Base-by-base conservation (phyloP, 2,329 filamentous ascomycete species). In the Penicillium digitatum region DNA sequence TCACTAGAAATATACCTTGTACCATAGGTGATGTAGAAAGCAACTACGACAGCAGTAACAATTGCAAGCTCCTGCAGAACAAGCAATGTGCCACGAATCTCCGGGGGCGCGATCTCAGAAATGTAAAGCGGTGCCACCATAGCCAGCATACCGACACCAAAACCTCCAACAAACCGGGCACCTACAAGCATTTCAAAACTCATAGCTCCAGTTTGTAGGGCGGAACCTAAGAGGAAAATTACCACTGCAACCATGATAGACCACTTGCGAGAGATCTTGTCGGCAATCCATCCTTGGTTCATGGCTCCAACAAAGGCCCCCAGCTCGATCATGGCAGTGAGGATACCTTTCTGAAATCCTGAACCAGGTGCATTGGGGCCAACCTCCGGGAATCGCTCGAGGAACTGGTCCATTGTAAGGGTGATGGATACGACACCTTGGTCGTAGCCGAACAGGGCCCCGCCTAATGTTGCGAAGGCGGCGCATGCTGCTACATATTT, bases 11-110 rank as follows among this genome's bases (percentile, higher is more conserved):
- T 74, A 57, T 72, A 70, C 6, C 72, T 67, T 0, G 79, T 82
- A 0, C 75, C 81, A 53, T 82, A 84, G 0, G 78, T 79, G 35
- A 81, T 80, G 77, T 79, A 83, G 62, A 77, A 83, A 1, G 80
- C 76, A 24, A 81, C 70, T 3, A 82, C 75, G 22, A 61, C 53
- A 77, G 79, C 78, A 20, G 72, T 65, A 12, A 78, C 76, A 48
- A 80, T 80, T 47, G 68, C 71, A 53, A 80, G 69, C 46, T 78
- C 72, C 54, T 80, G 75, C 4, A 80, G 65, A 2, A 79, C 56
- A 2, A 63, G 37, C 11, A 63, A 48, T 7, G 53, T 61, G 8
- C 60, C 72, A 45, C 72, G 66, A 42, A 73, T 64, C 39, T 74
- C 64, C 4, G 69, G 68, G 16, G 73, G 72, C 2, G 71, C 65